Evolutionary conservation across 2,329 filamentous ascomycete species (phyloP), one percentile per base, ranked within the genome.

Genomic region (Verticillium klebahnii): DNA sequence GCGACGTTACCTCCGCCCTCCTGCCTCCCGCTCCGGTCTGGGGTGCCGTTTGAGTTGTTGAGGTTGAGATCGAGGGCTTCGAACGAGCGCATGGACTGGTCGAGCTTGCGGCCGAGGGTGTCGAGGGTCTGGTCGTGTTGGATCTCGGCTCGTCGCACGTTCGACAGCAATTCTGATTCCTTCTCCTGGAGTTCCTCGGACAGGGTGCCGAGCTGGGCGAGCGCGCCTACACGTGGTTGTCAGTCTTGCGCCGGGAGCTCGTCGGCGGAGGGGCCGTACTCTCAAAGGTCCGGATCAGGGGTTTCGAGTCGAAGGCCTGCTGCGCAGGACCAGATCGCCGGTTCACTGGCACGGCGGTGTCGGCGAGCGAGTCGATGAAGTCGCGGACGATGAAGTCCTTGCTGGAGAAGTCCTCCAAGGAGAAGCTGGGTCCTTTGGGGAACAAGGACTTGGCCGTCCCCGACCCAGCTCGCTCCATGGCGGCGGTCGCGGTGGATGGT

Each of bases 301-400:
- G 96, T 77, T 99, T 99, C 0, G 95, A 93, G 71, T 99, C 95
- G 78, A 99, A 99, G 5, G 82, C 78, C 64, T 83, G 82, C 72
- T 80, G 82, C 64, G 79, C 81, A 66, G 85, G 83, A 8, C 85
- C 88, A 15, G 93, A 97, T 63, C 91, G 89, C 60, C 95, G 91
- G 71, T 89, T 91, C 25, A 84, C 81, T n/a, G 91, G 89, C 39
- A 92, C 85, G 25, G 92, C 91, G 68, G 83, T 90, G 66, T 98
- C 93, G 58, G 94, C 95, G 62, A 99, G 87, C 59, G 89, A 87
- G 74, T 99, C 96, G 69, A 99, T 89, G 73, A 99, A 99, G 78
- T 99, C 95, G 71, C 96, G 93, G 67, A 98, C 94, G 66, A 98
- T 97, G 72, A 98, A 99, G 78, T 98, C 95, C 70, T 91, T 91